Evolutionary conservation across 2,329 filamentous ascomycete species (phyloP), one percentile per base, ranked within the genome.

Genomic region (Cercospora sesami): DNA sequence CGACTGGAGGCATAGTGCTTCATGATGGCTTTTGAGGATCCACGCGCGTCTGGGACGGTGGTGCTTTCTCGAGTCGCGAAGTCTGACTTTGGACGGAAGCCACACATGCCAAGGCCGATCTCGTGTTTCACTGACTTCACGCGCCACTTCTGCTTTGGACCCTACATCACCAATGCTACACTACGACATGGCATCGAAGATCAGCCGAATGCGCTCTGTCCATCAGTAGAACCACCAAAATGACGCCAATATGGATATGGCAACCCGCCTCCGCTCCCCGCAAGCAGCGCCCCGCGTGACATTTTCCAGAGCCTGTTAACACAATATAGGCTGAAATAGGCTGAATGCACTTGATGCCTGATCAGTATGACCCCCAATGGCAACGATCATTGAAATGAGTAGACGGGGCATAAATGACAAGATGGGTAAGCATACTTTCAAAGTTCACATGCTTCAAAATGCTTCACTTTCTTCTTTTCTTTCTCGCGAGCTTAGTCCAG

Each of bases 401-500:
- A 33, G 18, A 18, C 12, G 18, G 30, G 8, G 8, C 55, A 59
- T 59, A 59, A 33, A 59, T n/a, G 16, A 18, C 30, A 36, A 33
- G 61, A n/a, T 16, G 26, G 42, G 30, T 39, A 63, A 51, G 61
- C 14, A 55, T 63, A n/a, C 26, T 33, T 33, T 36, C 26, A 21
- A 30, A 1, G 10, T 26, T 28, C n/a, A 6, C n/a, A 55, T 18
- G 14, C 26, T 26, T 28, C 33, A 36, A 26, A 33, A 59, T 59
- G 63, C 33, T 59, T 33, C 26, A 12, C 26, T 21, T 65, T 21
- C 51, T 65, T 26, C 36, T 66, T 57, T 61, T 64, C 31, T 30
- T 57, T 18, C 57, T 69, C n/a, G 30, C 64, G 55, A 69, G 71
- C 74, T 73, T 83, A 42, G 83, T 75, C 48, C 77, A 78, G 55